phyloP scores from a whole-genome alignment of 1,139 yeast genomes.

The Candida pseudoviswanathii region DNA sequence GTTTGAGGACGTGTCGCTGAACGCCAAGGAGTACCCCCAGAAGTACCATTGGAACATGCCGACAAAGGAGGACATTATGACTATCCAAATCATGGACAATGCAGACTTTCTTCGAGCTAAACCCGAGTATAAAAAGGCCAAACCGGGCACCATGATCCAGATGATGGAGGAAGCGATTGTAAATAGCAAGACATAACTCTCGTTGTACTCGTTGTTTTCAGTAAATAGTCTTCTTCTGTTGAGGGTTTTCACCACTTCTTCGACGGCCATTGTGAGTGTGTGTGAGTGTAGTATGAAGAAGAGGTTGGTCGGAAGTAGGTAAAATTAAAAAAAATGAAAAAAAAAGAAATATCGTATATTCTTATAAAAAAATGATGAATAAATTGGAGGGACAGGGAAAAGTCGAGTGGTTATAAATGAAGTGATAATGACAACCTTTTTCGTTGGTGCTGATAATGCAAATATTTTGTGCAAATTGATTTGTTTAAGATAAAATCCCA shows the following conservation, averaged over 20 bases:
- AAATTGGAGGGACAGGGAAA: not conserved
- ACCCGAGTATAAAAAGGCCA: conserved; percentile 91
- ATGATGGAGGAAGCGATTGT: conserved; percentile 72
- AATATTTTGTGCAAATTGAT: conserved; percentile 2
- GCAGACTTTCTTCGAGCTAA: conserved; percentile 91
- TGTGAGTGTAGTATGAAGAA: conserved; percentile 1
- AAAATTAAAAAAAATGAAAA: not conserved
- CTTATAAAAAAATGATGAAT: not conserved
- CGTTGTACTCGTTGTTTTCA: conserved; percentile 45
- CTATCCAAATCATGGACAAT: conserved; percentile 83
- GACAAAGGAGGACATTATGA: conserved; percentile 73
- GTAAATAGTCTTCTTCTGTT: conserved; percentile 36
- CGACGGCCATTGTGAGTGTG: not conserved
- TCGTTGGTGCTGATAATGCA: not conserved
- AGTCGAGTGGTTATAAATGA: not conserved
- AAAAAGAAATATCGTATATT: not conserved
- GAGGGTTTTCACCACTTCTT: conserved; percentile 14
- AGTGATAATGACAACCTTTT: not conserved
- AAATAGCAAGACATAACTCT: conserved; percentile 45
- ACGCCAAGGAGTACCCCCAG: conserved; percentile 96
- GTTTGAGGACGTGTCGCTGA: conserved; percentile 72
- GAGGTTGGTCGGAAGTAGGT: conserved; percentile 1
- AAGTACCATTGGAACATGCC: conserved; percentile 93
- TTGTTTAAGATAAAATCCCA: conserved; percentile 3
- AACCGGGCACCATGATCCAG: conserved; percentile 92